These are phyloP conservation scores for Dothiorella sarmentorum DNA, from an alignment of 2,329 filamentous ascomycete species.

Conservation along the genomic window DNA sequence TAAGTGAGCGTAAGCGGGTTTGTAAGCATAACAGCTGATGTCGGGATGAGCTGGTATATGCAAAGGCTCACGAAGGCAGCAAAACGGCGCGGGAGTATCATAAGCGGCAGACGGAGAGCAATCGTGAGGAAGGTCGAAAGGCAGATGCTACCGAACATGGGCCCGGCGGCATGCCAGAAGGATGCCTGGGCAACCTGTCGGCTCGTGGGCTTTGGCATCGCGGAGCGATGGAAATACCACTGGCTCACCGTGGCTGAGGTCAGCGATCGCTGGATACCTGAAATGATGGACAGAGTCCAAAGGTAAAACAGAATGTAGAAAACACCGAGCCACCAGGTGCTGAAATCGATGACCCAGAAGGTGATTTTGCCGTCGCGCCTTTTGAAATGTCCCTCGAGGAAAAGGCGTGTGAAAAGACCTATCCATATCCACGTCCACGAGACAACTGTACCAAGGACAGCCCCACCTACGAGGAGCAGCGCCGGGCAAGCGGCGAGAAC, in stretches of 20 bases:
- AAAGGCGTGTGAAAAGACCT: constrained; percentile 92
- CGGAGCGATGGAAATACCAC: constrained; percentile 97
- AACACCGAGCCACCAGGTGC: constrained; percentile 91
- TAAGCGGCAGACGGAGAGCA: constrained; percentile 76
- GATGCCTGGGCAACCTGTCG: constrained; percentile 80
- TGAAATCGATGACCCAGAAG: constrained; percentile 77
- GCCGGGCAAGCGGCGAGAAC: constrained; percentile 83
- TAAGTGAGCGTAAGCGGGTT: constrained; percentile 92
- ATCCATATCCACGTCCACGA: constrained; percentile 96
- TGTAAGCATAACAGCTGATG: constrained; percentile 78
- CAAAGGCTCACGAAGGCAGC: constrained; percentile 67
- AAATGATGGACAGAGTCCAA: constrained; percentile 86
- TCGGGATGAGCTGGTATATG: constrained; percentile 77
- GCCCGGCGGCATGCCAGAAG: constrained; percentile 74
- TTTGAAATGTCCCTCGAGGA: constrained; percentile 83
- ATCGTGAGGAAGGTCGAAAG: constrained; percentile 79
- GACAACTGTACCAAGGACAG: constrained; percentile 70
- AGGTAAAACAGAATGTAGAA: constrained; percentile 94
- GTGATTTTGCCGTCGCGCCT: constrained; percentile 41
- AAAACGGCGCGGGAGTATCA: constrained; percentile 74
- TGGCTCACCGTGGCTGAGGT: constrained; percentile 95
- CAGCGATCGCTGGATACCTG: constrained; percentile 83
- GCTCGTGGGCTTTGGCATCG: constrained; percentile 71
- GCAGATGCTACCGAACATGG: constrained; percentile 88
- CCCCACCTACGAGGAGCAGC: constrained; percentile 78